Percentiles rank a stretch among this genome's conserved stretches.
These are phyloP conservation scores for Penicillium ochrochloron DNA, from an alignment of 495 filamentous ascomycete genomes.

Conservation along the genomic window DNA sequence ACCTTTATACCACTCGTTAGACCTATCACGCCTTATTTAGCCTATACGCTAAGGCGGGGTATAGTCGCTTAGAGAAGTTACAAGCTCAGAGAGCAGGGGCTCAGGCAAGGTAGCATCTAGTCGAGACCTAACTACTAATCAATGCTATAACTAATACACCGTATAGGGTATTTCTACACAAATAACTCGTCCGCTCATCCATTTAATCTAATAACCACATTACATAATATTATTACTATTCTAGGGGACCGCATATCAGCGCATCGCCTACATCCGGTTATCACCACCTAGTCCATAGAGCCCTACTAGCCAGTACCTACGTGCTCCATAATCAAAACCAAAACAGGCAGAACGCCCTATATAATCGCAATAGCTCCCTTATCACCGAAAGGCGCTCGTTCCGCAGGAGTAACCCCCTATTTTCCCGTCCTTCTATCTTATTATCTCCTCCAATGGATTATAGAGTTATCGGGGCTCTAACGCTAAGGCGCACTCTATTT, in stretches of 20 bases:
- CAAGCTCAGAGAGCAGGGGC: slow-evolving; percentile 13
- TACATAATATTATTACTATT: neutral
- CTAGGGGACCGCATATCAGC: slow-evolving; percentile 3
- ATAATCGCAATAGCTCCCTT: slow-evolving; percentile 2
- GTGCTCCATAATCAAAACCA: slow-evolving; percentile 5
- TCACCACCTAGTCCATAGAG: neutral
- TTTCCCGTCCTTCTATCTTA: neutral
- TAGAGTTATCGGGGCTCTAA: slow-evolving; percentile 2
- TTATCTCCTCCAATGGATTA: slow-evolving; percentile 8
- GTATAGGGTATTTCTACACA: neutral
- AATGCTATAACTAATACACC: slow-evolving; percentile 3
- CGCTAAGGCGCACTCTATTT: slow-evolving; percentile 5
- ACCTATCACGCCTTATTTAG: slow-evolving; percentile 16
- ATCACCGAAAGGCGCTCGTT: neutral
- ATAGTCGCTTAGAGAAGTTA: neutral
- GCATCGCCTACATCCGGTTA: slow-evolving; percentile 6
- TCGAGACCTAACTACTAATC: slow-evolving; percentile 17
- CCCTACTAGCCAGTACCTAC: slow-evolving; percentile 5
- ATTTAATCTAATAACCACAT: neutral
- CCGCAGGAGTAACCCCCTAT: neutral
- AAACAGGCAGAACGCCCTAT: slow-evolving; percentile 5
- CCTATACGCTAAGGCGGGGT: slow-evolving; percentile 7
- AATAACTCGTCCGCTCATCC: slow-evolving; percentile 1
- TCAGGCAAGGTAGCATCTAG: slow-evolving; percentile 12
- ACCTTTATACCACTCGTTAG: slow-evolving; percentile 16